Evolutionary conservation across 139 green algal genomes (phyloP).

Genomic region (Bryopsis sp.): DNA sequence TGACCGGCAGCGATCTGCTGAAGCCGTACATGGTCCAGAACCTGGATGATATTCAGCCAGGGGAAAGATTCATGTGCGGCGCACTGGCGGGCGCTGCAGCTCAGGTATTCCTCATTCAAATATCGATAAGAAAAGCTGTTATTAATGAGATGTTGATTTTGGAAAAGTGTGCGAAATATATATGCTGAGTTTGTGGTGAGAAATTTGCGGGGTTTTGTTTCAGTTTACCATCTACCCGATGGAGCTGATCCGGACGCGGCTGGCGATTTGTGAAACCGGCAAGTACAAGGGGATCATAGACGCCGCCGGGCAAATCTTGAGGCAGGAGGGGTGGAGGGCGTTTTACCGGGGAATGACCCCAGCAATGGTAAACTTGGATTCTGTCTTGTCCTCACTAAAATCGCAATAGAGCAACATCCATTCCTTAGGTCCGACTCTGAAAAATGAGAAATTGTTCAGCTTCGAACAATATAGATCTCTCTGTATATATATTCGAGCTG

Average conservation of each 20-base stretch:
- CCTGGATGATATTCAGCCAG: constrained; percentile 48
- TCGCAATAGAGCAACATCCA: no score
- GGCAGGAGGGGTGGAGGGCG: constrained; percentile 50
- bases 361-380: constrained; percentile 48
- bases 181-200: background rate
- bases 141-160: no score
- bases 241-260: constrained; percentile 75
- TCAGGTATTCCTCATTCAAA: constrained; percentile 35
- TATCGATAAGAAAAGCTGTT: no score
- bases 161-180: background rate
- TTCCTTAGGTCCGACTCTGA: no score
- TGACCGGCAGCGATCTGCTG: constrained; percentile 70
- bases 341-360: constrained; percentile 76
- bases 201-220: background rate
- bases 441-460: no score
- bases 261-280: constrained; percentile 54
- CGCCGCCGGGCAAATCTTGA: constrained; percentile 23
- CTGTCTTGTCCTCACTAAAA: no score
- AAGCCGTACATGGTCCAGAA: constrained; percentile 48
- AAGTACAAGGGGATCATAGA: constrained; percentile 64
- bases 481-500: no score
- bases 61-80: constrained; percentile 33
- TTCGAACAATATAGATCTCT: no score
- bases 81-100: constrained; percentile 56
- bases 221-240: constrained; percentile 73